Conservation (phyloP, 129 eudicot species). For the Dittrichia graveolens region DNA sequence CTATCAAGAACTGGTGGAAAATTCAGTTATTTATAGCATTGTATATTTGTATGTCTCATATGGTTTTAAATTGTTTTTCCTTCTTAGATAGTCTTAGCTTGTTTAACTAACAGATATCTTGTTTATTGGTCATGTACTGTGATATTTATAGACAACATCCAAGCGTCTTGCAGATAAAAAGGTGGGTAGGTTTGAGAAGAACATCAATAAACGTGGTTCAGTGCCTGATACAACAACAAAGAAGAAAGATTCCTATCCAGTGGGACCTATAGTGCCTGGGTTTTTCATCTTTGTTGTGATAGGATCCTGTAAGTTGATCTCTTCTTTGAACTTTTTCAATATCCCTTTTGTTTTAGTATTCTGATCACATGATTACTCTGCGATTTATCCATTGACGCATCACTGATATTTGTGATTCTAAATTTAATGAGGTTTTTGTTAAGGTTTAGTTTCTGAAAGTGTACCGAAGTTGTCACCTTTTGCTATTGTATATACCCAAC, state of each 20-base stretch:
- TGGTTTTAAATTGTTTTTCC: not conserved
- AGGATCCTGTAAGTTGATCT: constrained; percentile 58
- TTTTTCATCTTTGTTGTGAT: constrained; percentile 60
- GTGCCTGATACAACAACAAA: constrained; percentile 45
- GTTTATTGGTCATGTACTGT: not conserved
- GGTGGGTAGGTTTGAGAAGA: constrained; percentile 61
- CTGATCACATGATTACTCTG: not conserved
- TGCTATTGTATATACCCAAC: too few relatives aligned
- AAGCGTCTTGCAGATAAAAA: constrained; percentile 59
- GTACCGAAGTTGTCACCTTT: too few relatives aligned
- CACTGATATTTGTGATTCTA: too few relatives aligned
- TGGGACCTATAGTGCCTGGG: constrained; percentile 54
- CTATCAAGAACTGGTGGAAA: not conserved
- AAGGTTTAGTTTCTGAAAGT: too few relatives aligned
- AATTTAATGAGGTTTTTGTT: too few relatives aligned
- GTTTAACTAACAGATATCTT: not conserved
- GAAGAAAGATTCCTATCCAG: constrained; percentile 54
- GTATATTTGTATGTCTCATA: not conserved
- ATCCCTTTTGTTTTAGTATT: not conserved
- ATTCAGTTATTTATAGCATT: not conserved
- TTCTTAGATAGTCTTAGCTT: not conserved
- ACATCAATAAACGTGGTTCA: constrained; percentile 58
- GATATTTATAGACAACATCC: constrained; percentile 42
- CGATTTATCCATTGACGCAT: too few relatives aligned
- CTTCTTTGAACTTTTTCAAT: not conserved